Evolutionary conservation across 2,329 filamentous ascomycete species (phyloP).

Genomic region (Pestalotiopsis sp.): DNA sequence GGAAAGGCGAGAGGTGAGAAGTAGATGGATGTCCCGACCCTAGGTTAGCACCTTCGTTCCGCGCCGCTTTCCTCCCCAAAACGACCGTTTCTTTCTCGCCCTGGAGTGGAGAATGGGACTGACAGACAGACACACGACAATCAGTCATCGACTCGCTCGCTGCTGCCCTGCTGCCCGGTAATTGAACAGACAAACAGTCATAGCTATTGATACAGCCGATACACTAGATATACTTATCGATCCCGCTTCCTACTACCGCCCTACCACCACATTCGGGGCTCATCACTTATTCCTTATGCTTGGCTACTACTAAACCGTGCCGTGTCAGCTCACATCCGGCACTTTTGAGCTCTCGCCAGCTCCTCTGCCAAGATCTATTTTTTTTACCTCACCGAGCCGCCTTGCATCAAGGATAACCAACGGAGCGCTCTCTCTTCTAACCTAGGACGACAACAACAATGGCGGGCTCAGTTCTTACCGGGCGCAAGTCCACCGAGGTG

Average conservation of each 20-base stretch:
- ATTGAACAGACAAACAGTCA: slow-evolving; percentile 1
- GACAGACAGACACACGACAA: not conserved
- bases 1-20: not conserved
- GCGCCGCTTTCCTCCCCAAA: not conserved
- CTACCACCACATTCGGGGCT: not conserved
- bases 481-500: slow-evolving; percentile 14
- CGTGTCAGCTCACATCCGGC: not conserved
- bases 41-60: not conserved
- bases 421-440: no score
- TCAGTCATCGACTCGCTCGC: not conserved
- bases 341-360: not conserved
- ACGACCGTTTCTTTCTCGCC: not conserved
- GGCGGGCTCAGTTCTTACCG: not conserved
- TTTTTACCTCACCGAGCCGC: not conserved
- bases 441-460: not conserved
- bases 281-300: not conserved
- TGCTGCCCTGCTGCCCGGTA: not conserved
- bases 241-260: not conserved
- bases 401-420: not conserved
- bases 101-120: not conserved
- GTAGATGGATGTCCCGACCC: not conserved
- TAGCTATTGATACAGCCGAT: slow-evolving; percentile 3
- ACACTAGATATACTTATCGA: not conserved
- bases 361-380: not conserved
- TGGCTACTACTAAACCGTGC: not conserved